These are phyloP conservation scores for Tetrahymena elliotti DNA, from an alignment of 73 alveolate genomes.

Conservation along the genomic window DNA sequence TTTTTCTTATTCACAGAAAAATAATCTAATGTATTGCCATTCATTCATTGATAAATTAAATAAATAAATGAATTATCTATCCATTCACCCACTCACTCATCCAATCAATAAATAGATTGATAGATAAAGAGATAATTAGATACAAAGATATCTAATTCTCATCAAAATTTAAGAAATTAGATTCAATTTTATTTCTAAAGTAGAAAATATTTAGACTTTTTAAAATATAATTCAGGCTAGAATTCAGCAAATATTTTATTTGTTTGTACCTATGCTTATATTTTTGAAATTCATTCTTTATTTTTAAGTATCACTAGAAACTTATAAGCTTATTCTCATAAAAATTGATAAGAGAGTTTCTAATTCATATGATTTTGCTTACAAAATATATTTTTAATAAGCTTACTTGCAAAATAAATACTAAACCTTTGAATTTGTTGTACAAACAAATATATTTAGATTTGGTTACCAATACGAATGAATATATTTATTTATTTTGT, in stretches of 20 bases:
- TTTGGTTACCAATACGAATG: not conserved
- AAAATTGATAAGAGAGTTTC: not conserved
- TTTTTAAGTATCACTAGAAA: too few relatives aligned
- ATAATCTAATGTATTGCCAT: not conserved
- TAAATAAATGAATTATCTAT: too few relatives aligned
- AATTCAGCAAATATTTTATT: not conserved
- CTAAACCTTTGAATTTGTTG: not conserved
- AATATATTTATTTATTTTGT: not conserved
- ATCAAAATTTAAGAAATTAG: not conserved
- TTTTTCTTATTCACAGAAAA: not conserved
- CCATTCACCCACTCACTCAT: too few relatives aligned
- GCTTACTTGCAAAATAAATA: not conserved
- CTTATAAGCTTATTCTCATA: too few relatives aligned
- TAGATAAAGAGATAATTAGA: too few relatives aligned
- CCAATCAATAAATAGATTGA: too few relatives aligned
- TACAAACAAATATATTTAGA: too few relatives aligned
- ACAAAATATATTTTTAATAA: not conserved
- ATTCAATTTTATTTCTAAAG: not conserved
- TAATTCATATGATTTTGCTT: not conserved
- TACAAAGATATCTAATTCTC: not conserved
- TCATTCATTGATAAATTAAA: too few relatives aligned
- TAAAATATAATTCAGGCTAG: not conserved
- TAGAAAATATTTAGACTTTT: not conserved
- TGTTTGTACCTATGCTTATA: too few relatives aligned
- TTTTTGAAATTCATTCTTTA: too few relatives aligned